A percentile compares a stretch with the other conserved stretches of the same genome.
Evolutionary conservation across 2,329 filamentous ascomycete species (phyloP).

Genomic region (Arthrobotrys entomopaga): DNA sequence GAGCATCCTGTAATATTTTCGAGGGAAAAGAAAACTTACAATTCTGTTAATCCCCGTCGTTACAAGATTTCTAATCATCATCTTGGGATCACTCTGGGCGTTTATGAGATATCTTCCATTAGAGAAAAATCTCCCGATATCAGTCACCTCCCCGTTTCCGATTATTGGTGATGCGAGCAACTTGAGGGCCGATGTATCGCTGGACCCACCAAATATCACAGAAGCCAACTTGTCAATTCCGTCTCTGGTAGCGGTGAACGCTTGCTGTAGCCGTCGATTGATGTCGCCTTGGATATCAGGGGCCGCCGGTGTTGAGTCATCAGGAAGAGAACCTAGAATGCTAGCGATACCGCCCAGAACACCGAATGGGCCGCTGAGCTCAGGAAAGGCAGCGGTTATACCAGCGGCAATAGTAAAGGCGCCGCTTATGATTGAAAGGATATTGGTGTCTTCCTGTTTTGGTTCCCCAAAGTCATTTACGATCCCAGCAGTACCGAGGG

Average conservation of each 20-base stretch:
- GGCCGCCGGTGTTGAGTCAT: not conserved
- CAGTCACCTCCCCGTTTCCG: constrained; percentile 15
- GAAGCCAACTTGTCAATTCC: not conserved
- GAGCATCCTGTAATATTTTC: not conserved
- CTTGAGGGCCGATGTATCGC: constrained; percentile 19
- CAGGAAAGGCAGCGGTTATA: not conserved
- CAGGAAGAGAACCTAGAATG: constrained; percentile 1
- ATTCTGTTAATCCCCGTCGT: not conserved
- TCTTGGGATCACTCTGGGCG: not conserved
- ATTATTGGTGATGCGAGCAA: not conserved
- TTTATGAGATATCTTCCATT: constrained; percentile 14
- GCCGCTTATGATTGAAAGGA: constrained; percentile 11
- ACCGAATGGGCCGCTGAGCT: constrained; percentile 10
- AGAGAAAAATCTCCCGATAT: constrained; percentile 30
- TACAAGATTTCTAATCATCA: not conserved
- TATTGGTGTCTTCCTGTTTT: not conserved
- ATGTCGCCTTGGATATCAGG: constrained; percentile 5
- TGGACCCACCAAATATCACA: constrained; percentile 24
- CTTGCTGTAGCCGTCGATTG: not conserved
- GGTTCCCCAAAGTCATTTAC: constrained; percentile 18
- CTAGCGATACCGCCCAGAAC: constrained; percentile 10
- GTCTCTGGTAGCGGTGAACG: constrained; percentile 2
- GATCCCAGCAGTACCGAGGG: not conserved
- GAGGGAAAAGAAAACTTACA: not conserved
- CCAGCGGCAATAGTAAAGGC: constrained; percentile 11